Evolutionary conservation across 108 stramenopile genomes (phyloP).

Genomic region (Cyclostephanos tholiformis): DNA sequence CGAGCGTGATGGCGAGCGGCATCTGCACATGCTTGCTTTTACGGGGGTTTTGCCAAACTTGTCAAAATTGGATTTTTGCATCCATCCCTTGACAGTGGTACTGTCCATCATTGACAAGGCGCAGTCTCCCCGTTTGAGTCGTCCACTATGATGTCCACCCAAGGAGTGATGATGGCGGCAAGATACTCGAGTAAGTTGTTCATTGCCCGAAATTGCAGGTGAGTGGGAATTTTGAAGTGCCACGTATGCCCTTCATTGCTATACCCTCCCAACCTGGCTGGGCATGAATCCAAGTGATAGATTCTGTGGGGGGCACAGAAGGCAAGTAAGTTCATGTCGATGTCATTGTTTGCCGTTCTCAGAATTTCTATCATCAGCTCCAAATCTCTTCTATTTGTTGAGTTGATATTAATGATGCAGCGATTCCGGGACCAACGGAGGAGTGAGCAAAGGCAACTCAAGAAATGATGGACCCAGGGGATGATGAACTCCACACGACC

Average conservation of each 20-base stretch:
- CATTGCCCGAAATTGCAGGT: conserved; percentile 22
- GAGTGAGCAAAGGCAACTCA: conserved; percentile 17
- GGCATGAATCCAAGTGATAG: conserved; percentile 32
- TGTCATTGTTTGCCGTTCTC: conserved; percentile 4
- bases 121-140: too few relatives aligned
- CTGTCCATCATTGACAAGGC: too few relatives aligned
- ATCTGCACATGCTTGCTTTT: too few relatives aligned
- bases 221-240: conserved; percentile 11
- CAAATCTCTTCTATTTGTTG: background rate
- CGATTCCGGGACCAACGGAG: too few relatives aligned
- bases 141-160: too few relatives aligned
- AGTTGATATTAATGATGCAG: background rate
- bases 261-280: conserved; percentile 27
- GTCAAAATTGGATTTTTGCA: too few relatives aligned
- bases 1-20: too few relatives aligned
- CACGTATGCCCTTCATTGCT: conserved; percentile 29
- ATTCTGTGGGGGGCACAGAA: conserved; percentile 3
- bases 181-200: conserved; percentile 36
- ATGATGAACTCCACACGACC: too few relatives aligned
- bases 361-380: conserved; percentile 4
- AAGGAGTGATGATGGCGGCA: too few relatives aligned
- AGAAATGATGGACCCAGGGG: conserved; percentile 27
- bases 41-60: too few relatives aligned
- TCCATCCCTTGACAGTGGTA: too few relatives aligned
- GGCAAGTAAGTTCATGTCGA: conserved; percentile 28